Base-by-base conservation (phyloP, 768 basidiomycete genomes). In the Porphyrellus cyaneotinctus region DNA sequence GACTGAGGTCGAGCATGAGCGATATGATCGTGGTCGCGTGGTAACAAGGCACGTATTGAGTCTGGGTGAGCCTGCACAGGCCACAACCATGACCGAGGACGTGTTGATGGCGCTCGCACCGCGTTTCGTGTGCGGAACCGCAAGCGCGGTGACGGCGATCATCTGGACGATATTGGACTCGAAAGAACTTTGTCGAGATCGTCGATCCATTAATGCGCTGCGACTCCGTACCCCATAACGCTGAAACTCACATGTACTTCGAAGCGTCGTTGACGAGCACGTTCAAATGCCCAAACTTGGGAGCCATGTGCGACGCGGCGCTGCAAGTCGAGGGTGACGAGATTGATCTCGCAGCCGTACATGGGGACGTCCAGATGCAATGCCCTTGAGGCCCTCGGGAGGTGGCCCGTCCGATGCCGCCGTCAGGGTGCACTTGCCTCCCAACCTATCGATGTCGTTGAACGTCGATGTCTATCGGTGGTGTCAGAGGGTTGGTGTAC, bases 221-320 rank as follows among this genome's bases (percentile, higher is more conserved):
- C 26, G 26, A n/a, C n/a, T 20, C 11, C n/a, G 15, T n/a, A 8
- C 18, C n/a, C 18, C 18, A 6, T 10, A n/a, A 7, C 2, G 13
- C 22, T 5, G 41, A 17, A 13, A 6, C 31, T 20, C 31, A 17
- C 22, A 8, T 42, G 10, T 32, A 30, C 48, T 49, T 56, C 24
- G 73, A 74, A 18, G 80, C 38, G 63, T 84, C 83, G 66, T 83
- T 83, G 49, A 85, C 80, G 43, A 84, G 70, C 43, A 85, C 72
- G 61, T 85, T 78, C 24, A 83, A 62, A 49, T 70, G 68, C 18
- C 73, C 72, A 53, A 75, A 81, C 42, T 62, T 69, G 30, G n/a
- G n/a, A n/a, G 70, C 54, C 51, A 82, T 57, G 60, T 84, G 82
- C 42, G 71, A 64, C 9, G 78, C 71, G 51, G 5, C 74, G 60